phyloP scores from a whole-genome alignment of 2,329 filamentous ascomycete species.

The Aspergillus sp. region DNA sequence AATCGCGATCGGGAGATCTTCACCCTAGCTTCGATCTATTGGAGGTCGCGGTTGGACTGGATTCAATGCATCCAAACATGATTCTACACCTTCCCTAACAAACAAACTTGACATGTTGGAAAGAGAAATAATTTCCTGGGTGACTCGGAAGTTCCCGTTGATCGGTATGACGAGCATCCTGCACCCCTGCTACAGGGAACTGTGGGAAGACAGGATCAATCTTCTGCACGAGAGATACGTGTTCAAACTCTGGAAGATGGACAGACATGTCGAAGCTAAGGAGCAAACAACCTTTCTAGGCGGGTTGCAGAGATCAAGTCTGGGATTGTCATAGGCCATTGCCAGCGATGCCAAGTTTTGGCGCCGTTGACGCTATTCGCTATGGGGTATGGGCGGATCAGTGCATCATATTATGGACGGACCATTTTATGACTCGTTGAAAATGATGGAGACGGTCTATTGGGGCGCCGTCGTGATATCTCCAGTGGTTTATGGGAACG shows the following conservation, averaged over 20 bases:
- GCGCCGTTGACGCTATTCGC: too few relatives aligned
- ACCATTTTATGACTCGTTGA: too few relatives aligned
- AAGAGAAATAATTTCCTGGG: constrained; percentile 7
- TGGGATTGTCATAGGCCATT: too few relatives aligned
- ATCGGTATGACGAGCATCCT: constrained; percentile 17
- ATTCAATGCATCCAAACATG: constrained; percentile 16
- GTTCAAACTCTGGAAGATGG: background rate
- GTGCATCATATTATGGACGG: too few relatives aligned
- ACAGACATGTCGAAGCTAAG: too few relatives aligned
- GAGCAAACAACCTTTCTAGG: too few relatives aligned
- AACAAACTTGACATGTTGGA: constrained; percentile 17
- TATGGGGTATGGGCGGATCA: too few relatives aligned
- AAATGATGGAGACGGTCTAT: too few relatives aligned
- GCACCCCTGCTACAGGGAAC: constrained; percentile 7
- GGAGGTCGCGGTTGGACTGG: constrained; percentile 8
- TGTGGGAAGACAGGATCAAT: constrained; percentile 2
- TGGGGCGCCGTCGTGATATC: too few relatives aligned
- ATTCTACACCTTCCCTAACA: constrained; percentile 9
- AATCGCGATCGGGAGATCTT: constrained; percentile 17
- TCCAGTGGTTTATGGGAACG: too few relatives aligned
- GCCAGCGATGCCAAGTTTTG: too few relatives aligned
- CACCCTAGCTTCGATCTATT: constrained; percentile 17
- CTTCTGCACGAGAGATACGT: constrained; percentile 10
- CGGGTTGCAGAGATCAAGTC: too few relatives aligned
- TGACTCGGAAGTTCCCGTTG: constrained; percentile 18